Evolutionary conservation across 1,284 basidiomycete species (phyloP), one percentile per base, ranked within the genome.

Genomic region (Trichosporon sp.): DNA sequence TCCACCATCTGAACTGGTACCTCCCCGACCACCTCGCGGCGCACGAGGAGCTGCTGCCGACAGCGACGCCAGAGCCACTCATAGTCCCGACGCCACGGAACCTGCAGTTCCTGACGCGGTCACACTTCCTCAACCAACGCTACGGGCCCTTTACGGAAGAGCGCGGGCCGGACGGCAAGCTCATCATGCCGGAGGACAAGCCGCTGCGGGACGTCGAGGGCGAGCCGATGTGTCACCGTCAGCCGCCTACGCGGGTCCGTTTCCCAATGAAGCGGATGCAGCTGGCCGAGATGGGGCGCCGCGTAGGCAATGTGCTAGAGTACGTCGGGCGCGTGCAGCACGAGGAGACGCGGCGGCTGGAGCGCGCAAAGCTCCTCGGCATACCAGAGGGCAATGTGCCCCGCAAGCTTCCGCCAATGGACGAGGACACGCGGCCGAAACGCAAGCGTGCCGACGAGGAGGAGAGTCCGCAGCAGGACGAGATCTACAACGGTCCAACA

Each of bases 211-310:
- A 76, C 56, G 61, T 68, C 0, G 66, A 72, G 10, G 72, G 71
- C 10, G 69, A 74, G 16, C 65, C 74, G 14, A 60, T 80, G 46
- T 84, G 84, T 66, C 78, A 79, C 49, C 84, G 87, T 70, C 95
- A 97, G 78, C 85, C 92, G 44, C 91, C 93, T 1, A 92, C 94
- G 25, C 91, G 92, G 77, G 89, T 97, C 64, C 90, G 91, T 71
- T 99, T 92, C 88, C 95, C 95, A 0, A 86, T 87, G 68, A 95
- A 96, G 79, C 85, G 95, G 59, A 93, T 89, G 85, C 96, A 94
- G 70, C 88, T 95, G 25, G 89, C 88, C 19, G 95, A 99, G 77
- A 96, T 99, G 92, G 91, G 93, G 78, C 97, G 98, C 82, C 87
- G 95, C 21, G 92, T 96, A 21, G 85, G 92, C 54, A 87, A 89